Evolutionary conservation across 2,329 filamentous ascomycete species (phyloP).

Genomic region (Cryphonectria carpinicola): DNA sequence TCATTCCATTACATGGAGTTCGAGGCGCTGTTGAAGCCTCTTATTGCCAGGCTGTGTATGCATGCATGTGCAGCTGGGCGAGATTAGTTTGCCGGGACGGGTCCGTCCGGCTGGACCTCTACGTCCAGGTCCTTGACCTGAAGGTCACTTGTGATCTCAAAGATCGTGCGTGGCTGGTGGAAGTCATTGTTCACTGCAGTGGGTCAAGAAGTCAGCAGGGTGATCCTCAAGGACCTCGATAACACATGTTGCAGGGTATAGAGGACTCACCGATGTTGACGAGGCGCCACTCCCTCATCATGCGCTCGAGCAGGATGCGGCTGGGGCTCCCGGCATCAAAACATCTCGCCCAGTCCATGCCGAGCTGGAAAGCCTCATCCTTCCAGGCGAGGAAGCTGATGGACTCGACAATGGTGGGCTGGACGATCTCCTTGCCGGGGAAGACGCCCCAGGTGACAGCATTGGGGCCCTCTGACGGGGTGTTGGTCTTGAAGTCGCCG

Average conservation of each 20-base stretch:
- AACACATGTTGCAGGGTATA: not conserved
- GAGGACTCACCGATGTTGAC: conserved; percentile 82
- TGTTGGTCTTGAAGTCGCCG: conserved; percentile 83
- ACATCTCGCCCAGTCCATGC: conserved; percentile 92
- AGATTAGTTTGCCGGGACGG: conserved; percentile 15
- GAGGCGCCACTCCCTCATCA: conserved; percentile 92
- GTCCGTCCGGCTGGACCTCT: conserved; percentile 36
- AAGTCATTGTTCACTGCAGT: conserved; percentile 92
- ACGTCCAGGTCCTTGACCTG: conserved; percentile 66
- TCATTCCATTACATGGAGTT: conserved; percentile 26
- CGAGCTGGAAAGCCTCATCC: conserved; percentile 93
- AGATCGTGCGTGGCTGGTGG: conserved; percentile 80
- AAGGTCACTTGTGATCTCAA: conserved; percentile 82
- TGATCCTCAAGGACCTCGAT: too few relatives aligned
- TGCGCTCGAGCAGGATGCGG: conserved; percentile 74
- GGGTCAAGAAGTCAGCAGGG: not conserved
- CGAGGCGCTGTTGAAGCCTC: conserved; percentile 27
- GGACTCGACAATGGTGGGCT: conserved; percentile 98
- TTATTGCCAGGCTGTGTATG: conserved; percentile 21
- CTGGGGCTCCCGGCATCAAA: conserved; percentile 78
- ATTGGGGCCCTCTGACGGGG: conserved; percentile 84
- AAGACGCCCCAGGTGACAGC: conserved; percentile 99
- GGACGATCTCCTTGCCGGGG: conserved; percentile 98
- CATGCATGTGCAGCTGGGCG: not conserved
- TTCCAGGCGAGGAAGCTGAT: conserved; percentile 98